Conservation (phyloP, 2,329 filamentous ascomycete genomes). For the Penicillium sp. region DNA sequence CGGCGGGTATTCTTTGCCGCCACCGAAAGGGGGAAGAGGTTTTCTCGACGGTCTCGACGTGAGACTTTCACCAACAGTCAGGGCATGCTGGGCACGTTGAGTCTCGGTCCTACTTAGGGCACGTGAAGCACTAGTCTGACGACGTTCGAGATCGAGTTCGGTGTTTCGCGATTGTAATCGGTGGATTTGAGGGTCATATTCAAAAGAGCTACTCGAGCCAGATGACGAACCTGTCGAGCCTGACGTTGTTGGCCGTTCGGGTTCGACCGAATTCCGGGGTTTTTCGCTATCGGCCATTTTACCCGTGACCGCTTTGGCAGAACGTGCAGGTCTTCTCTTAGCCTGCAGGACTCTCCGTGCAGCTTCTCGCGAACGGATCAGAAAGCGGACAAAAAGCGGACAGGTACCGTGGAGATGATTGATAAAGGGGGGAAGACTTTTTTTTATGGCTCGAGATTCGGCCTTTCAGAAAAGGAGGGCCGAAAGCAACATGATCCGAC, state of each 20-base stretch:
- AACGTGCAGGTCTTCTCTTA: constrained; percentile 6
- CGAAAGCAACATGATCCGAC: constrained; percentile 5
- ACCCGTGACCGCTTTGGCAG: constrained; percentile 7
- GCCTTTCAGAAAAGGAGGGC: constrained; percentile 2
- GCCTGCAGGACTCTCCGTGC: background rate
- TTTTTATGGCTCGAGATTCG: background rate
- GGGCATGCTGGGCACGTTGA: constrained; percentile 41
- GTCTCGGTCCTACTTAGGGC: constrained; percentile 34
- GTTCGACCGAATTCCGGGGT: constrained; percentile 9
- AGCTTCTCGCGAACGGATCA: background rate
- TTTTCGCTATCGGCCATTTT: constrained; percentile 10
- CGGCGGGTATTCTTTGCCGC: constrained; percentile 54
- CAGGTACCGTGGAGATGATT: background rate
- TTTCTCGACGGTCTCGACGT: constrained; percentile 24
- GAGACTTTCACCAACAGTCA: constrained; percentile 33
- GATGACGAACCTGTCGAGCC: constrained; percentile 18
- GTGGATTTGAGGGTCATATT: constrained; percentile 29
- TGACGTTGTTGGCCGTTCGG: constrained; percentile 14
- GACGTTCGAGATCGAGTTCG: constrained; percentile 33
- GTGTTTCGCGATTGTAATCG: constrained; percentile 33
- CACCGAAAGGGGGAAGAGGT: constrained; percentile 30
- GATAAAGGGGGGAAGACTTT: background rate
- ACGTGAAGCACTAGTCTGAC: constrained; percentile 24
- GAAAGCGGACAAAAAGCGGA: background rate
- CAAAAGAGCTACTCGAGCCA: constrained; percentile 28